Evolutionary conservation across 768 basidiomycete species (phyloP).

Genomic region (Leccinum rimulosum): DNA sequence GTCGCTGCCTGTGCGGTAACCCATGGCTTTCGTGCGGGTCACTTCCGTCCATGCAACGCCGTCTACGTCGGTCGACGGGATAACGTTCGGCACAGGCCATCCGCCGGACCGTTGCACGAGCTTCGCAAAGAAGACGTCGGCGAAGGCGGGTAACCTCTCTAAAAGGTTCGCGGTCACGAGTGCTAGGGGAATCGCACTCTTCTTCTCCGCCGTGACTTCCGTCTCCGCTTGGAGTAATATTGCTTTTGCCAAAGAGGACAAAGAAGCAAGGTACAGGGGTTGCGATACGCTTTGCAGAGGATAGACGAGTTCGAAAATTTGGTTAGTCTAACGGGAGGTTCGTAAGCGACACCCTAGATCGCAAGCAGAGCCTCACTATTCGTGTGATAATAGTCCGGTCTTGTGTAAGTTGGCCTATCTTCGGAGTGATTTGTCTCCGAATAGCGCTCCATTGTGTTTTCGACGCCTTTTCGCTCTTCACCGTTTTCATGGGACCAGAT

Average conservation of each 20-base stretch:
- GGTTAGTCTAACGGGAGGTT: constrained; percentile 32
- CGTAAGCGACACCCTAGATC: constrained; percentile 12
- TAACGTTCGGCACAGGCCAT: constrained; percentile 74
- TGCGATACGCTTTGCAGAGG: constrained; percentile 29
- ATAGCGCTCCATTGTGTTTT: constrained; percentile 64
- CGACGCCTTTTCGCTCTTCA: constrained; percentile 55
- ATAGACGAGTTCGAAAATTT: constrained; percentile 42
- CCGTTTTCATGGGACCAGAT: constrained; percentile 54
- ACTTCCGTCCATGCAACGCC: constrained; percentile 43
- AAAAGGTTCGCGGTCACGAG: constrained; percentile 68
- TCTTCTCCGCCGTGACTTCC: constrained; percentile 87
- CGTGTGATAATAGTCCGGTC: constrained; percentile 56
- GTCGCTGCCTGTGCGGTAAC: constrained; percentile 45
- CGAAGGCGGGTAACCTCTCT: constrained; percentile 53
- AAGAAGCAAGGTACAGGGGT: constrained; percentile 66
- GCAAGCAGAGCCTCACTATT: constrained; percentile 49
- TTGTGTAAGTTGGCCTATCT: constrained; percentile 84
- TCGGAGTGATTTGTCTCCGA: constrained; percentile 80
- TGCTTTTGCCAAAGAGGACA: constrained; percentile 86
- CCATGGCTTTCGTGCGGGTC: constrained; percentile 50
- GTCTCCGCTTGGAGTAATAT: constrained; percentile 91
- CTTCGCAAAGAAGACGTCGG: constrained; percentile 77
- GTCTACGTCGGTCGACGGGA: constrained; percentile 53
- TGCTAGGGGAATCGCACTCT: constrained; percentile 80
- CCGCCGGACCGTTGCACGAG: constrained; percentile 85